Evolutionary conservation across 139 green algal species (phyloP).

Genomic region (Coelastrella sp.): DNA sequence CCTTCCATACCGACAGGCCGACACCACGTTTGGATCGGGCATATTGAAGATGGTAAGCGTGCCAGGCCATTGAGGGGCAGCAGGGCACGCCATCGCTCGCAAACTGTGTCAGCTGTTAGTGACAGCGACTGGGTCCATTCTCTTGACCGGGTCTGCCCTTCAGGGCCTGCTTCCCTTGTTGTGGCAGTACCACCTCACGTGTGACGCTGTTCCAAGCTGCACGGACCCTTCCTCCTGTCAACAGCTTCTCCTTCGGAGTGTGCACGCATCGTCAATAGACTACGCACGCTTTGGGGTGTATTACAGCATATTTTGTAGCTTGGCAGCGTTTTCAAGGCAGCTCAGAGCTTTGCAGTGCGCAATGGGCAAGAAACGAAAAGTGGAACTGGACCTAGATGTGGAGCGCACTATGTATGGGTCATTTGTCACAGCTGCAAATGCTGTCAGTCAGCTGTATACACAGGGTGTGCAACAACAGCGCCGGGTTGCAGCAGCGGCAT

Average conservation of each 20-base stretch:
- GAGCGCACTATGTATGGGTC: slow-evolving; percentile 66
- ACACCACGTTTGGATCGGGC: too few relatives aligned
- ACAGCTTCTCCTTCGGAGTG: too few relatives aligned
- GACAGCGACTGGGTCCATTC: background rate
- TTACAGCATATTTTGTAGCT: too few relatives aligned
- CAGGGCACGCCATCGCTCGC: too few relatives aligned
- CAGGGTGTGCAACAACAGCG: slow-evolving; percentile 70
- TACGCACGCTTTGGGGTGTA: background rate
- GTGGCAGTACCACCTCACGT: too few relatives aligned
- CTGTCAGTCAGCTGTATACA: slow-evolving; percentile 75
- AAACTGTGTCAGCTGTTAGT: background rate
- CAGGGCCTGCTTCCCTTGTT: too few relatives aligned
- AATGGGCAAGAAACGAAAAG: slow-evolving; percentile 73
- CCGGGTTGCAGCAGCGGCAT: slow-evolving; percentile 60
- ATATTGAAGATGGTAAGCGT: too few relatives aligned
- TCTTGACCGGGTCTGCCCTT: background rate
- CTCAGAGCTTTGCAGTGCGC: background rate
- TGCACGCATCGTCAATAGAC: background rate
- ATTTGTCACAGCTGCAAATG: slow-evolving; percentile 81
- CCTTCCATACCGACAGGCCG: background rate
- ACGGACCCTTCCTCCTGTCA: too few relatives aligned
- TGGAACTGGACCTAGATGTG: slow-evolving; percentile 63
- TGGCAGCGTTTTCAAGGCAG: too few relatives aligned
- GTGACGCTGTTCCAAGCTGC: too few relatives aligned
- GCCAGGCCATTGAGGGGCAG: background rate